phyloP scores from a whole-genome alignment of 225 moss, liverwort and hornwort genomes.

The Polytrichum commune region DNA sequence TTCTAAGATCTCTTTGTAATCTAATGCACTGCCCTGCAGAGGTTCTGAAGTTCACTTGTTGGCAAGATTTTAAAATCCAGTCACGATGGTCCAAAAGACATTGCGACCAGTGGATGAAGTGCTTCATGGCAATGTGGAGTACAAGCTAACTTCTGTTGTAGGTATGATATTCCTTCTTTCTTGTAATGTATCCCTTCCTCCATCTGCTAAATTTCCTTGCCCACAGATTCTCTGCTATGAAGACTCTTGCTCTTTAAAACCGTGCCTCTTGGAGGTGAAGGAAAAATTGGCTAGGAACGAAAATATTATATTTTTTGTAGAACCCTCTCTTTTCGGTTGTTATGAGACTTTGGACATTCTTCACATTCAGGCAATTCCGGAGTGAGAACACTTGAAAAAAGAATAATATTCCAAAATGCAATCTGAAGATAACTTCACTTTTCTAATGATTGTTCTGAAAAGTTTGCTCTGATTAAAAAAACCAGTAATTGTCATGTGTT shows the following conservation, averaged over 20 bases:
- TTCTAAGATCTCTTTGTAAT: not conserved
- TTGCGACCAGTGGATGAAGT: slow-evolving; percentile 72
- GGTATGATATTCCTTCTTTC: slow-evolving; percentile 25
- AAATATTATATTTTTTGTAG: not conserved
- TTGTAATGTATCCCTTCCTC: not conserved
- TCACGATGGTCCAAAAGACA: slow-evolving; percentile 32
- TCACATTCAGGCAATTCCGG: not conserved
- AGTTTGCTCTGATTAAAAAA: no score
- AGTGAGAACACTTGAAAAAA: not conserved
- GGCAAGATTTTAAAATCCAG: not conserved
- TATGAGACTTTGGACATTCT: not conserved
- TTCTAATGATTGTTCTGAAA: no score
- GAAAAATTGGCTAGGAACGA: not conserved
- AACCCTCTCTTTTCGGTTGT: not conserved
- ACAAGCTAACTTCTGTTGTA: slow-evolving; percentile 29
- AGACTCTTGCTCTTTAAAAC: no score
- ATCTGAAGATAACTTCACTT: no score
- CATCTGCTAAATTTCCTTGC: not conserved
- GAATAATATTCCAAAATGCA: not conserved
- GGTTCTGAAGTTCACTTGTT: not conserved
- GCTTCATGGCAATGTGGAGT: slow-evolving; percentile 38
- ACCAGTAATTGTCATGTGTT: no score
- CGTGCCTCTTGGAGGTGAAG: not conserved
- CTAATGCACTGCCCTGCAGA: not conserved
- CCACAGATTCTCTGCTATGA: not conserved